Evolutionary conservation across 768 basidiomycete species (phyloP), one percentile per base, ranked within the genome.

Genomic region (Amanita molliuscula): DNA sequence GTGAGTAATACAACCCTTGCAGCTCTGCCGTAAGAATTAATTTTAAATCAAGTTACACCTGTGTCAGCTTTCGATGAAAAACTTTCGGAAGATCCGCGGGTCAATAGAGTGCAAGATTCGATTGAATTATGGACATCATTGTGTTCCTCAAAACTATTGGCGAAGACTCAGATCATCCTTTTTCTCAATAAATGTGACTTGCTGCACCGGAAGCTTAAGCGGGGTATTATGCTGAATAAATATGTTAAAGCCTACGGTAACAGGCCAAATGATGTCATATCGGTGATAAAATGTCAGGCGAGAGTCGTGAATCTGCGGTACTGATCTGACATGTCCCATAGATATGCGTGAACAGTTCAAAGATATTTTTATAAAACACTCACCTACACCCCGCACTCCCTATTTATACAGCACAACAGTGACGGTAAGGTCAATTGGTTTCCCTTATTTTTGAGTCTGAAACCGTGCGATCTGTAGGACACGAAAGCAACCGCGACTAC

Each of bases 1-100:
- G 72, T 73, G 54, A 38, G 65, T 65, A 40, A 31, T 18, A 41
- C 10, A 8, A 21, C 8, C 29, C 23, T 38, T 23, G 36, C 41
- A 50, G 37, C 40, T 13, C 20, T 9, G n/a, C n/a, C 10, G 31
- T 4, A 35, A 26, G 5, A 9, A 26, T 18, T 25, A n/a, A 53
- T 37, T 31, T 28, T 20, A 34, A n/a, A 29, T 56, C 4, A 48
- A 73, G 72, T 90, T 18, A 82, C 84, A 1, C 88, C 88, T 7
- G 75, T 90, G 34, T 87, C 84, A 13, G 84, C 82, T 41, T 90
- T 89, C 55, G 85, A 90, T 60, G 83, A 89, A 60, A 69, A 74
- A 15, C 67, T 86, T 0, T 73, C 80, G 52, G 86, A 89, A 64
- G 86, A 88, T 59, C 68, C 69, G 4, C 69, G 72, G 23, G 78